Base-by-base conservation (phyloP, 306 rosid species). In the Nissolia schottii region DNA sequence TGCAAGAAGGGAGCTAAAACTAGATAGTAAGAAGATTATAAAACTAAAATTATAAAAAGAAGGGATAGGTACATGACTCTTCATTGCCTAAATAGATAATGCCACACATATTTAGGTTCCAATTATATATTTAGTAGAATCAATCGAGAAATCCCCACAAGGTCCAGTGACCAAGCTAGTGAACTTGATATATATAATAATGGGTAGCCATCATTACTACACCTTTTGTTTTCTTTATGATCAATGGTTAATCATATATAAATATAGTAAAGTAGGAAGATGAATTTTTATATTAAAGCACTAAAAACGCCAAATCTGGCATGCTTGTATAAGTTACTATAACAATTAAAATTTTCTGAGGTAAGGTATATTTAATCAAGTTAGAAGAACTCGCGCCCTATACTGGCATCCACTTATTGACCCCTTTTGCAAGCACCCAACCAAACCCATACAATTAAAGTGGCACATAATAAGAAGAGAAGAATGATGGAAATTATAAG, bases 61-160 rank as follows among this genome's bases (percentile, higher is more conserved):
- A 53, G 11, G 1, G 6, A 9, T 53, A 53, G 60, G 15, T 13
- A 23, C 23, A 24, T 11, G 32, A 53, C n/a, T 22, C 2, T 24
- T 25, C 18, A 9, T 50, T 50, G 22, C 61, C 43, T 37, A 37
- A 32, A 50, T 18, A 32, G 73, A 35, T 34, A 51, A 14, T 53
- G 35, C 49, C 12, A 32, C 9, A 7, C 11, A 46, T 15, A 7
- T 16, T 14, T 24, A 31, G 73, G 31, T 46, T 13, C 20, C 73
- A 67, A 49, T n/a, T n/a, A n/a, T n/a, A n/a, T 49, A 67, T 67
- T 32, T 49, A 32, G 61, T 11, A 49, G 73, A 67, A 50, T 67
- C 73, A 67, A 31, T 67, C 49, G 18, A 67, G 48, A 28, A 67
- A 67, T 45, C 22, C 48, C 61, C 61, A 67, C n/a, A n/a, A n/a